A percentile compares a stretch with the other conserved stretches of the same genome.
Evolutionary conservation across 441 rosid species (phyloP).

Genomic region (Croton laevigatus): DNA sequence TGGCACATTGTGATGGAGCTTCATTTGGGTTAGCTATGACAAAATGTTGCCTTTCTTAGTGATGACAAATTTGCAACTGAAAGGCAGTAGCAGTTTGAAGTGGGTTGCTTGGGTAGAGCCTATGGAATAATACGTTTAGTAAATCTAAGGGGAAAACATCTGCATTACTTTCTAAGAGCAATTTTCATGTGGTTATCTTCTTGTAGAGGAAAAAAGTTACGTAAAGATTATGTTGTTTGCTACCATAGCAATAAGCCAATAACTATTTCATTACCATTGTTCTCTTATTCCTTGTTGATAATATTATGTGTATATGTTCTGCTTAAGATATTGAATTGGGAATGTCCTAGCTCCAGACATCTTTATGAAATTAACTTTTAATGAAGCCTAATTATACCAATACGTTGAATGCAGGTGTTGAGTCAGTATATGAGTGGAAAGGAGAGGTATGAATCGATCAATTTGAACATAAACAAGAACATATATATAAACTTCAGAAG

Average conservation of each 20-base stretch:
- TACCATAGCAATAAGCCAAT: not conserved
- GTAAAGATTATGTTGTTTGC: not conserved
- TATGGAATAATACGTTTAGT: not conserved
- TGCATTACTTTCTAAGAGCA: not conserved
- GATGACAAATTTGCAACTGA: not conserved
- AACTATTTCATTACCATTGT: not conserved
- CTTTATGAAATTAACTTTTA: conserved; percentile 3
- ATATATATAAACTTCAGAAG: not conserved
- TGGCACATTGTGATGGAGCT: not conserved
- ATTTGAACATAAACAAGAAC: not conserved
- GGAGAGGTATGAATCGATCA: conserved; percentile 21
- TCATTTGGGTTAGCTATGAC: not conserved
- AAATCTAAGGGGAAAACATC: not conserved
- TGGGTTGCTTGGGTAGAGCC: not conserved
- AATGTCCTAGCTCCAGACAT: not conserved
- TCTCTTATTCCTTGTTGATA: not conserved
- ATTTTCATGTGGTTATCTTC: not conserved
- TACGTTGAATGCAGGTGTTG: conserved; percentile 14
- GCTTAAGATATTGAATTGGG: not conserved
- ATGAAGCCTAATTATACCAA: not conserved
- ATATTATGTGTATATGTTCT: not conserved
- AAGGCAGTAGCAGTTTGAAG: not conserved
- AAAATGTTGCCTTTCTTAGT: not conserved
- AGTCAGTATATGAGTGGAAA: conserved; percentile 28
- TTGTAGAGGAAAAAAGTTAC: not conserved